Evolutionary conservation across 805 yeast species (phyloP).

Genomic region (Wickerhamiella shivajii): DNA sequence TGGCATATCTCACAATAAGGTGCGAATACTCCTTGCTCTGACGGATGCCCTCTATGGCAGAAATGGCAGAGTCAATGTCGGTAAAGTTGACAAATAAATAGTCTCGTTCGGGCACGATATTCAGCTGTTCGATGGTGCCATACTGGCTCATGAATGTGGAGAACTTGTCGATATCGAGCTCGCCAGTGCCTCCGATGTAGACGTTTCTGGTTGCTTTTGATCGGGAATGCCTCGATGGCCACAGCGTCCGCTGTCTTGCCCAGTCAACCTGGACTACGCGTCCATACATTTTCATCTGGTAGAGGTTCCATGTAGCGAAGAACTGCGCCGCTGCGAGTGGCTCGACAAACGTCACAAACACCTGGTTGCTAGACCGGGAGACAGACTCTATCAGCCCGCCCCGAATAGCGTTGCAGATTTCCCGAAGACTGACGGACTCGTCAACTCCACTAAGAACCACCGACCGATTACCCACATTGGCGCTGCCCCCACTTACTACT

Average conservation of each 20-base stretch:
- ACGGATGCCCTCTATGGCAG: slow-evolving; percentile 83
- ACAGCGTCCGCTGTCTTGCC: slow-evolving; percentile 98
- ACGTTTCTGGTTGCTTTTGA: slow-evolving; percentile 91
- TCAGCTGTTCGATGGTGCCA: slow-evolving; percentile 93
- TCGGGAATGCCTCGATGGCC: slow-evolving; percentile 65
- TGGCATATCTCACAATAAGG: slow-evolving; percentile 80
- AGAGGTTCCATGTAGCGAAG: slow-evolving; percentile 83
- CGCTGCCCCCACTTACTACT: slow-evolving; percentile 84
- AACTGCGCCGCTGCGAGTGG: slow-evolving; percentile 97
- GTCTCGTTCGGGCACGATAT: slow-evolving; percentile 64
- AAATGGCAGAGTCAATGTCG: slow-evolving; percentile 77
- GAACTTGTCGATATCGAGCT: slow-evolving; percentile 38
- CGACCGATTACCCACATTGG: slow-evolving; percentile 84
- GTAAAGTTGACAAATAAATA: slow-evolving; percentile 90
- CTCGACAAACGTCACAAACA: slow-evolving; percentile 89
- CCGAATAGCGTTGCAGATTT: slow-evolving; percentile 87
- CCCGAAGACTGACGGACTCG: slow-evolving; percentile 77
- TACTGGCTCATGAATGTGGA: slow-evolving; percentile 61
- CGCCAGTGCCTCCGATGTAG: slow-evolving; percentile 55
- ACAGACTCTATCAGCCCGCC: slow-evolving; percentile 86
- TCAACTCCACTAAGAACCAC: slow-evolving; percentile 84
- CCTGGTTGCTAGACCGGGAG: slow-evolving; percentile 72
- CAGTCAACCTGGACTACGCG: slow-evolving; percentile 84
- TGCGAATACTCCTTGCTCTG: slow-evolving; percentile 45
- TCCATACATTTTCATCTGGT: slow-evolving; percentile 41